Conservation (phyloP, 148 eudicot genomes). For the Drosera capensis region DNA sequence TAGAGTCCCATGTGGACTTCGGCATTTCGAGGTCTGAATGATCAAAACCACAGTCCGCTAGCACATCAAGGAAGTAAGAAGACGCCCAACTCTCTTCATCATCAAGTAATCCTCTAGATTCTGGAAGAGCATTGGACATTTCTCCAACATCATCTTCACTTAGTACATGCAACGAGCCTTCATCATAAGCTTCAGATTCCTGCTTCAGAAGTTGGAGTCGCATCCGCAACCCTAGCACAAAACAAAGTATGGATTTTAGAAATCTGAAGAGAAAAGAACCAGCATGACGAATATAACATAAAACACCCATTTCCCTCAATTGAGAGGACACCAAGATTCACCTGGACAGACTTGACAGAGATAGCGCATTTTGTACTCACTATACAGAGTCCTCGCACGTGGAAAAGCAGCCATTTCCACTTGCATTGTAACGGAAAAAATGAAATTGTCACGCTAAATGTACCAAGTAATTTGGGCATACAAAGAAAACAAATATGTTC, state of each 20-base stretch:
- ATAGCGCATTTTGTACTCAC: too few relatives aligned
- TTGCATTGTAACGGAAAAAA: too few relatives aligned
- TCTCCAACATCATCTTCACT: slow-evolving; percentile 33
- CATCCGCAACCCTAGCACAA: slow-evolving; percentile 15
- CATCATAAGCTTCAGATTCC: slow-evolving; percentile 38
- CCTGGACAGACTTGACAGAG: too few relatives aligned
- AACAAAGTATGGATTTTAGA: background rate
- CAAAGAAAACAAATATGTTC: too few relatives aligned
- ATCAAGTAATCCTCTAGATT: background rate
- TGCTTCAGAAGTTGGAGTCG: slow-evolving; percentile 78
- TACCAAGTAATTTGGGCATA: too few relatives aligned
- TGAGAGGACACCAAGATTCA: too few relatives aligned
- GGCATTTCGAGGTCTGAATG: slow-evolving; percentile 18
- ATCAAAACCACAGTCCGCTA: slow-evolving; percentile 31
- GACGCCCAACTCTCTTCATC: slow-evolving; percentile 41
- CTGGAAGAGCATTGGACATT: background rate
- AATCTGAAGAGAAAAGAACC: background rate
- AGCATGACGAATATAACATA: too few relatives aligned
- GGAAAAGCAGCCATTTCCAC: too few relatives aligned
- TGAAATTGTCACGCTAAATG: too few relatives aligned
- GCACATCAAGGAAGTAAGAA: slow-evolving; percentile 38
- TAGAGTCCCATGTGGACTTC: slow-evolving; percentile 31
- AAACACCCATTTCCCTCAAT: too few relatives aligned
- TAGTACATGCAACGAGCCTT: slow-evolving; percentile 14
- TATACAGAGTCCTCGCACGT: too few relatives aligned